These are phyloP conservation scores for Globisporangium yorkense DNA, from an alignment of 352 stramenopile species.

Conservation along the genomic window DNA sequence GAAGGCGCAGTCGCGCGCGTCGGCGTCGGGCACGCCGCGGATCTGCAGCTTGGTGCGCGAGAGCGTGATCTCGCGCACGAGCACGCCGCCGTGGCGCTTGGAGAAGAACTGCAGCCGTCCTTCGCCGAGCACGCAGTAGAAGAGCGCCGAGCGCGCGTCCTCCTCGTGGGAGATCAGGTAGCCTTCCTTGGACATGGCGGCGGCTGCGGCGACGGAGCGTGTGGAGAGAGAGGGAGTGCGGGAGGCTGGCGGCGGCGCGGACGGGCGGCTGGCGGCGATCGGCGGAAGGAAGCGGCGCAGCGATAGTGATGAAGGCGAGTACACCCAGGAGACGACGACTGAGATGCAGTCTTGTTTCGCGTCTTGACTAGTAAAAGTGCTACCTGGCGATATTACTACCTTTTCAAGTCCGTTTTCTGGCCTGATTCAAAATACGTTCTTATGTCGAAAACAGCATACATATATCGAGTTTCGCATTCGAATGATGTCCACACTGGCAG, in stretches of 20 bases:
- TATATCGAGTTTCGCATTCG: too few relatives aligned
- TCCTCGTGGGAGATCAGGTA: conserved; percentile 76
- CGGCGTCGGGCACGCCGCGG: conserved; percentile 57
- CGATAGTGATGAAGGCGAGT: conserved; percentile 1
- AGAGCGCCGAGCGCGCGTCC: conserved; percentile 52
- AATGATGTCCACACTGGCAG: too few relatives aligned
- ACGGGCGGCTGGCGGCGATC: too few relatives aligned
- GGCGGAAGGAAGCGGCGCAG: neutral
- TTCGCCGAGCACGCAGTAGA: conserved; percentile 77
- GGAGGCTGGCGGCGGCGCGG: neutral
- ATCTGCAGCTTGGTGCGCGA: conserved; percentile 76
- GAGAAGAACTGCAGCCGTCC: conserved; percentile 73
- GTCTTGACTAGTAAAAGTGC: conserved; percentile 12
- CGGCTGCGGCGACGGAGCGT: too few relatives aligned
- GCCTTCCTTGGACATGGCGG: conserved; percentile 75
- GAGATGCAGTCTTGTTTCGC: neutral
- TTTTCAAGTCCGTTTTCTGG: too few relatives aligned
- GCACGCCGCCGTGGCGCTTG: conserved; percentile 48
- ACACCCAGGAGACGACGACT: neutral
- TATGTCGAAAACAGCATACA: too few relatives aligned
- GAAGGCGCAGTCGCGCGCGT: conserved; percentile 67
- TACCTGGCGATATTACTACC: neutral
- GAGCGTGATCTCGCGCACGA: conserved; percentile 60
- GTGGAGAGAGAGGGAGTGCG: neutral
- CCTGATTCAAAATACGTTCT: too few relatives aligned